Base-by-base conservation (phyloP, 2,329 filamentous ascomycete genomes). In the Sclerotiophoma versabilis region DNA sequence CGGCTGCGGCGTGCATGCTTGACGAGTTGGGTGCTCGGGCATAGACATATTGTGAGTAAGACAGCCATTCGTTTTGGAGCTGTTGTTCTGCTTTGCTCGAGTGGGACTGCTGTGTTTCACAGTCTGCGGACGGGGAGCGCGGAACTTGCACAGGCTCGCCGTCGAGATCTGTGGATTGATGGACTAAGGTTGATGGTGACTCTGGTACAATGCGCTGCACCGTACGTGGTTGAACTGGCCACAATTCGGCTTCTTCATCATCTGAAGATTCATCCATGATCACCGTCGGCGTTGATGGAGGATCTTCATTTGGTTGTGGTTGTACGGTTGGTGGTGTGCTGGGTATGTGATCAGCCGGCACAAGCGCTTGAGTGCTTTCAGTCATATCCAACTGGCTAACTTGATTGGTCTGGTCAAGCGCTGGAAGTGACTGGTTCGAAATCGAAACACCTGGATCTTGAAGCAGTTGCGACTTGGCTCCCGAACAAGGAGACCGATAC, bases 61-160 rank as follows among this genome's bases (percentile, higher is more conserved):
- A 65, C 4, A 64, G 50, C 63, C 65, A 71, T 50, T 74, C 69
- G 19, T 51, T 57, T 19, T 70, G 71, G 14, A 73, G 63, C 38
- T 73, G 71, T 15, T 68, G 61, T 38, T 74, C 71, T 33, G 70
- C 72, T 61, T 63, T 68, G 49, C 63, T 72, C 5, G 69, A 70
- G 23, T 71, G 62, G 0, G 72, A 73, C 10, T 62, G 51, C 46
- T 68, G 66, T 7, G 64, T 62, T 19, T 66, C 69, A 27, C 42
- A 54, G 4, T 64, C 61, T 3, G 48, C 43, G 3, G 59, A 49
- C 4, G 65, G 65, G 1, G 69, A 72, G 17, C 60, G 54, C 2
- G 65, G 61, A 2, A 68, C 62, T 47, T 68, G 65, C 11, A 71
- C 57, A 11, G 60, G 43, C 17, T 61, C 46, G 15, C 51, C 49